These are phyloP conservation scores for Neurospora intermedia DNA, from an alignment of 495 filamentous ascomycete species.

Conservation along the genomic window DNA sequence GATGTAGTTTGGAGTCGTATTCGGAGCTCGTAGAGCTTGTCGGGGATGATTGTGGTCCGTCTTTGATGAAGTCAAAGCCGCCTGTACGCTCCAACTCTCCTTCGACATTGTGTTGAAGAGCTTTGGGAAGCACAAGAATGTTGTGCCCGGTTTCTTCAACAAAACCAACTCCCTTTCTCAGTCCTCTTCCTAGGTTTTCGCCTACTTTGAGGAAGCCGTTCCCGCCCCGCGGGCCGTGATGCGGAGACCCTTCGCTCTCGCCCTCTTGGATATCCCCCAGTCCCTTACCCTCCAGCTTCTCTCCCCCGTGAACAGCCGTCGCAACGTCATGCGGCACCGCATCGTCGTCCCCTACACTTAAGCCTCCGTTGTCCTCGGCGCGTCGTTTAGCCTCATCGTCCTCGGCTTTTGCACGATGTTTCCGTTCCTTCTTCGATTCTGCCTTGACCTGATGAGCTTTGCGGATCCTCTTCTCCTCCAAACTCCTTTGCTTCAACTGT, in stretches of 20 bases:
- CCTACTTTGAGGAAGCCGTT: conserved; percentile 27
- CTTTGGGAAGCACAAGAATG: conserved; percentile 15
- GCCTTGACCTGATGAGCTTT: conserved; percentile 34
- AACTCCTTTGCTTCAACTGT: conserved; percentile 54
- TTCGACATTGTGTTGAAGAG: conserved; percentile 53
- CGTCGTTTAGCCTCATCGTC: conserved; percentile 50
- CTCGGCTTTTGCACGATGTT: conserved; percentile 32
- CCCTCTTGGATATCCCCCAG: conserved; percentile 20
- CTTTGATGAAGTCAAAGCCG: conserved; percentile 37
- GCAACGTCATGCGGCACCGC: conserved; percentile 62
- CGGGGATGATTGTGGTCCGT: conserved; percentile 7
- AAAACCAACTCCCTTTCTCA: conserved; percentile 34
- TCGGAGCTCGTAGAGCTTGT: conserved; percentile 18
- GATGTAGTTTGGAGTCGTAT: background rate
- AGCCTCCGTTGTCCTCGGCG: conserved; percentile 53
- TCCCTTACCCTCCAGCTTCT: conserved; percentile 7
- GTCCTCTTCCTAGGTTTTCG: conserved; percentile 21
- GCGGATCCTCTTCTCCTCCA: conserved; percentile 53
- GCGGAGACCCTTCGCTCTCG: conserved; percentile 13
- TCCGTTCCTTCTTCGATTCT: conserved; percentile 40
- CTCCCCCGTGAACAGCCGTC: conserved; percentile 50
- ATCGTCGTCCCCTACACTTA: conserved; percentile 77
- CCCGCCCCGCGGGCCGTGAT: conserved; percentile 10
- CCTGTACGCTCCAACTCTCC: conserved; percentile 43
- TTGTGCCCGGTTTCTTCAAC: conserved; percentile 29